Conservation (phyloP, 75 land plant genomes). For the Azolla pinnata region DNA sequence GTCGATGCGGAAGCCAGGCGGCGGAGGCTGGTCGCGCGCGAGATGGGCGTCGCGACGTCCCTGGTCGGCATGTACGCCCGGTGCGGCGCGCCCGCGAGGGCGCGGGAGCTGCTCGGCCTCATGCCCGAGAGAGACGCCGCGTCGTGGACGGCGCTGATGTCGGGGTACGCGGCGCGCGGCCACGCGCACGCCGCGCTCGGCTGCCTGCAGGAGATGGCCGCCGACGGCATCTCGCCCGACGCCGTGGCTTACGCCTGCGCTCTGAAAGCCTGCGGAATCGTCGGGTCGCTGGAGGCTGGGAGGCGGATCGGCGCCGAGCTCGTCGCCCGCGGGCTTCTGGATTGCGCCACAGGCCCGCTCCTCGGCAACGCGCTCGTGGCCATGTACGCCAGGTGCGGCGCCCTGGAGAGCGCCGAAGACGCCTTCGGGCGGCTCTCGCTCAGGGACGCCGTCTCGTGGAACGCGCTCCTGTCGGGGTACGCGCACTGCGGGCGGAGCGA, state of each 20-base stretch:
- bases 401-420: constrained; percentile 8
- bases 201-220: constrained; percentile 5
- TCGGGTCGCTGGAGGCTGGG: constrained; percentile 1
- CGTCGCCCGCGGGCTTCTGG: not conserved
- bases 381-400: constrained; percentile 11
- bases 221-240: constrained; percentile 8
- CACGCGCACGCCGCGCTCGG: constrained; percentile 1
- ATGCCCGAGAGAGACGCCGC: not conserved
- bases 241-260: constrained; percentile 1
- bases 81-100: constrained; percentile 9
- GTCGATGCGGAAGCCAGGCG: no score
- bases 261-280: constrained; percentile 8
- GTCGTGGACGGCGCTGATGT: constrained; percentile 14
- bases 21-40: no score
- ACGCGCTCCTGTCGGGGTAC: constrained; percentile 4
- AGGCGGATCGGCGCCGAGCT: constrained; percentile 4
- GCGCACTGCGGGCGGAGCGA: constrained; percentile 4
- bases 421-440: constrained; percentile 1
- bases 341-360: no score
- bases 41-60: no score
- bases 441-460: constrained; percentile 5
- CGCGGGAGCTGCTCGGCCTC: constrained; percentile 11
- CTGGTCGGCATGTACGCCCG: constrained; percentile 18
- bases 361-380: constrained; percentile 6
- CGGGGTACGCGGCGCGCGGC: constrained; percentile 10